Base-by-base conservation (phyloP, 345 rosid species). In the Camelina neglecta region DNA sequence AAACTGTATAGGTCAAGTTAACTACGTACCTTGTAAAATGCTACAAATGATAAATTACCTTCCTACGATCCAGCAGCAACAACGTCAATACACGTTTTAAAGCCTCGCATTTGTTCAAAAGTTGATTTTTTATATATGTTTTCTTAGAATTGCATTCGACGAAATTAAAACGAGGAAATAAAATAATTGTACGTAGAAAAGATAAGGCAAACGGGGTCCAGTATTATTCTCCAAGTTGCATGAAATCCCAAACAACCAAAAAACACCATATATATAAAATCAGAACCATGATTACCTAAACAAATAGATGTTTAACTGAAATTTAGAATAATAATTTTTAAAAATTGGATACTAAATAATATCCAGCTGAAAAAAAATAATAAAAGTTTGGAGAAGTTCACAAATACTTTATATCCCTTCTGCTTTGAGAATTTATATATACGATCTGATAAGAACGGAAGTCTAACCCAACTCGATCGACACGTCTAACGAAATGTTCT, bases 221-320 rank as follows among this genome's bases (percentile, higher is more conserved):
- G 1, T 31, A 53, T 54, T 45, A 47, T 66, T 33, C 58, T n/a
- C 42, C 78, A 65, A 74, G 72, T 57, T 74, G 72, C 60, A 74
- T 33, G 57, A 56, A 35, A 33, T 10, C 63, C 62, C 44, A 51
- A 16, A 29, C 8, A 72, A 60, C n/a, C 1, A 8, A 38, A 60
- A 41, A 56, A 53, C 21, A 63, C 15, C 7, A 71, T 9, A 49
- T 60, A 6, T 55, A 21, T 63, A 56, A 31, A 64, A 65, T 44
- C 8, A 73, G 49, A 73, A 36, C 71, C 24, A 21, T 15, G 65
- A 33, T 65, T 45, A 55, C 58, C 77, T 45, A 65, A 45, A 58
- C 26, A 18, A 55, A 55, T 73, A 20, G 65, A 65, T 47, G 38
- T 45, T 5, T 74, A 44, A 56, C 65, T 45, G 29, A 45, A 54